These are phyloP conservation scores for Trapa incisa DNA, from an alignment of 345 rosid genomes.

Conservation along the genomic window DNA sequence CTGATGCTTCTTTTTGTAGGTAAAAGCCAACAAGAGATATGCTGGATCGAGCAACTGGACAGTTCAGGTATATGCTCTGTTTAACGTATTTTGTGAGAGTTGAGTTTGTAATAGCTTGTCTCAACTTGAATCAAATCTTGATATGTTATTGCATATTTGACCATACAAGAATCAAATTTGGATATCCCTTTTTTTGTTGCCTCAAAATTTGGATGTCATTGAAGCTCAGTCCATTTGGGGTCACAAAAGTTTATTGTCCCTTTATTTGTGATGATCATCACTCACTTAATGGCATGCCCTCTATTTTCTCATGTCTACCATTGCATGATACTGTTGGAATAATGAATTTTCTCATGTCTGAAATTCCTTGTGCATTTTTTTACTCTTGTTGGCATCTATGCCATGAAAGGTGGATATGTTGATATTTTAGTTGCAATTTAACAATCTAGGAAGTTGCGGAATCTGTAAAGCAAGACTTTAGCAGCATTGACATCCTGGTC, in stretches of 20 bases:
- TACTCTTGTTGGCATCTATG: background rate
- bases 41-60: constrained; percentile 95
- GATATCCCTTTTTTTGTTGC: background rate
- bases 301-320: background rate
- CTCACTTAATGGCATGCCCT: background rate
- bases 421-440: constrained; percentile 5
- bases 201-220: background rate
- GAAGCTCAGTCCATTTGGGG: background rate
- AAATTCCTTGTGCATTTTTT: background rate
- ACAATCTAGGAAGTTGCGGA: constrained; percentile 71
- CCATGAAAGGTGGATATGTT: background rate
- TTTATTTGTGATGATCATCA: background rate
- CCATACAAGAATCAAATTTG: background rate
- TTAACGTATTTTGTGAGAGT: background rate
- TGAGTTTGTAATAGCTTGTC: background rate
- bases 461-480: constrained; percentile 73
- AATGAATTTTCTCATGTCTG: background rate
- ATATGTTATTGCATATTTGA: background rate
- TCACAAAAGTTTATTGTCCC: background rate
- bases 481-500: constrained; percentile 84
- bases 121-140: background rate
- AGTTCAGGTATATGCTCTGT: constrained; percentile 66
- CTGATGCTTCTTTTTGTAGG: constrained; percentile 29
- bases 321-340: background rate
- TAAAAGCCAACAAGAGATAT: constrained; percentile 77